Evolutionary conservation across 495 filamentous ascomycete genomes (phyloP).

Genomic region (Trichoderma gamsii): DNA sequence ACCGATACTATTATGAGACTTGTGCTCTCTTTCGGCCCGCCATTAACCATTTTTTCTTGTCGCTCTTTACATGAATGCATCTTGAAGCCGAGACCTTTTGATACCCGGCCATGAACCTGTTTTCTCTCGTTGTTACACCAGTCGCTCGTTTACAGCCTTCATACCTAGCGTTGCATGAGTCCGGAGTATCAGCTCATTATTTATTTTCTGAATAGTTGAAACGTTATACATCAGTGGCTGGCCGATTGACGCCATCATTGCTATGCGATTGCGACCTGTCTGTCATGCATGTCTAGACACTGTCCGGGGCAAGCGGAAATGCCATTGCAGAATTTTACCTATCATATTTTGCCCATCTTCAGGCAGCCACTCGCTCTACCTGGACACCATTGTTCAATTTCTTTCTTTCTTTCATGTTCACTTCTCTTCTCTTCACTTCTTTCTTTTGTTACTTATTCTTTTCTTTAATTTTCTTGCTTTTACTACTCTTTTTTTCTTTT

Average conservation of each 20-base stretch:
- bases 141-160: background rate
- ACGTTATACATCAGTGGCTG: background rate
- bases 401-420: background rate
- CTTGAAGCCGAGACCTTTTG: background rate
- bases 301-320: background rate
- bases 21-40: background rate
- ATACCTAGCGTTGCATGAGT: background rate
- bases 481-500: background rate
- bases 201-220: background rate
- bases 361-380: too few species aligned
- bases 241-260: background rate
- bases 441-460: background rate
- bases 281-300: background rate
- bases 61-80: background rate
- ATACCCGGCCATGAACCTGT: conserved; percentile 1
- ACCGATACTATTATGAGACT: background rate
- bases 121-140: background rate
- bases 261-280: background rate
- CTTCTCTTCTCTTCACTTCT: background rate
- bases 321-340: background rate
- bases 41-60: background rate
- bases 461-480: background rate
- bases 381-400: background rate
- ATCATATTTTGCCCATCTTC: background rate
- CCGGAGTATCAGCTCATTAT: background rate